A percentile compares a stretch with the other conserved stretches of the same genome.
Conservation (phyloP, 768 basidiomycete genomes). For the Pluteus cervinus region DNA sequence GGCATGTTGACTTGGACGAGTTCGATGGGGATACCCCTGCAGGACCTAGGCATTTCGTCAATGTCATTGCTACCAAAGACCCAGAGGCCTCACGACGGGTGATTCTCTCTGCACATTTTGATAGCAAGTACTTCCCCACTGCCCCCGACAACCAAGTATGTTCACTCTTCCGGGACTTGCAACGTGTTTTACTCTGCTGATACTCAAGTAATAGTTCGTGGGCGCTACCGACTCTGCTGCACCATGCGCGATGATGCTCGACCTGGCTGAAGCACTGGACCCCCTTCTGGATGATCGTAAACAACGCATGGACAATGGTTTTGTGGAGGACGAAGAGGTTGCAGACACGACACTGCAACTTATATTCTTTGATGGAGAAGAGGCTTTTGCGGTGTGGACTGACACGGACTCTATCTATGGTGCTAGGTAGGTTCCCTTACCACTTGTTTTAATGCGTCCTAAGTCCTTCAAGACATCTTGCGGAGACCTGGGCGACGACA, state of each 20-base stretch:
- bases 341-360: constrained; percentile 85
- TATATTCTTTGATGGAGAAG: constrained; percentile 97
- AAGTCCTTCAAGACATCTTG: constrained; percentile 63
- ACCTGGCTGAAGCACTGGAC: constrained; percentile 81
- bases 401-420: constrained; percentile 89
- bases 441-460: constrained; percentile 2
- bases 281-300: constrained; percentile 60
- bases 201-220: constrained; percentile 61
- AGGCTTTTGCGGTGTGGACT: constrained; percentile 91
- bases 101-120: constrained; percentile 88
- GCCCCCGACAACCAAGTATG: constrained; percentile 73
- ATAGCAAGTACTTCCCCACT: constrained; percentile 79
- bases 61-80: constrained; percentile 94
- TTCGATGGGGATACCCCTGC: constrained; percentile 80
- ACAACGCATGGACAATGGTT: constrained; percentile 45
- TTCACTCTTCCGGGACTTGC: constrained; percentile 3
- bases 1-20: constrained; percentile 83
- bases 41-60: constrained; percentile 75
- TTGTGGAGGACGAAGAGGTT: constrained; percentile 69
- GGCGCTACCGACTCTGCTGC: constrained; percentile 98
- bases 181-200: constrained; percentile 9
- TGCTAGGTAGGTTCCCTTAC: constrained; percentile 52
- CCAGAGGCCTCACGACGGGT: constrained; percentile 76
- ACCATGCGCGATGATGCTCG: constrained; percentile 90
- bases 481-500: constrained; percentile 73